A percentile compares a stretch with the other conserved stretches of the same genome.
Evolutionary conservation across 75 land plant genomes (phyloP).

Genomic region (Sequoia sempervirens): DNA sequence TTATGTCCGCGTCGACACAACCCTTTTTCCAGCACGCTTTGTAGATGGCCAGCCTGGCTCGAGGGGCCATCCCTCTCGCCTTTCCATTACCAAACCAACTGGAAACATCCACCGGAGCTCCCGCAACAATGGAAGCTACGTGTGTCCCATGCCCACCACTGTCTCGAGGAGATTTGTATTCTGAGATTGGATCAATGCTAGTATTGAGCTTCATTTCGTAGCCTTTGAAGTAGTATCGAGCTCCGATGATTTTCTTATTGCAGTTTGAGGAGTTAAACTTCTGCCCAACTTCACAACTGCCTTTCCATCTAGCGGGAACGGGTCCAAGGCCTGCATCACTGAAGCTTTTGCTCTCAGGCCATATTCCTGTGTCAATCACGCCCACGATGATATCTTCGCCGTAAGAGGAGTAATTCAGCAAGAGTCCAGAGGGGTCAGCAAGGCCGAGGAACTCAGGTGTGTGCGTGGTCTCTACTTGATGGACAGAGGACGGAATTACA

Average conservation of each 20-base stretch:
- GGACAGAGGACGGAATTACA: conserved; percentile 37
- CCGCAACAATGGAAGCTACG: conserved; percentile 40
- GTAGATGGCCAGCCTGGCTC: conserved; percentile 69
- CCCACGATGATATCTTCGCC: conserved; percentile 64
- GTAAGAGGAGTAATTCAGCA: conserved; percentile 55
- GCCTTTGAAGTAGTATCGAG: conserved; percentile 47
- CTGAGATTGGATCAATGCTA: conserved; percentile 41
- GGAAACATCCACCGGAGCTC: conserved; percentile 30
- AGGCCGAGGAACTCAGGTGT: conserved; percentile 59
- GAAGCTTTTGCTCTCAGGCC: conserved; percentile 73
- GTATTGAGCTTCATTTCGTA: conserved; percentile 28
- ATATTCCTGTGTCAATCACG: conserved; percentile 67
- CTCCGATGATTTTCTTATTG: conserved; percentile 62
- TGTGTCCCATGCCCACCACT: conserved; percentile 46
- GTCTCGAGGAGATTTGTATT: conserved; percentile 71
- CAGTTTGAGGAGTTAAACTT: conserved; percentile 31
- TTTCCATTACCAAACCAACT: conserved; percentile 59
- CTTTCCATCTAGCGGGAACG: conserved; percentile 56
- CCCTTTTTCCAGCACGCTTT: conserved; percentile 76
- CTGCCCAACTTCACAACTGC: conserved; percentile 46
- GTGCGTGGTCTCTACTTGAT: conserved; percentile 53
- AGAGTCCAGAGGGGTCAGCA: conserved; percentile 25
- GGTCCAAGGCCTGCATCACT: conserved; percentile 38
- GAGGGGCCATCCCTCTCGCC: conserved; percentile 71
- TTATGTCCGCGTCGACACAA: conserved; percentile 71